Evolutionary conservation across 345 rosid species (phyloP), one percentile per base, ranked within the genome.

Genomic region (Arabidopsis suecica): DNA sequence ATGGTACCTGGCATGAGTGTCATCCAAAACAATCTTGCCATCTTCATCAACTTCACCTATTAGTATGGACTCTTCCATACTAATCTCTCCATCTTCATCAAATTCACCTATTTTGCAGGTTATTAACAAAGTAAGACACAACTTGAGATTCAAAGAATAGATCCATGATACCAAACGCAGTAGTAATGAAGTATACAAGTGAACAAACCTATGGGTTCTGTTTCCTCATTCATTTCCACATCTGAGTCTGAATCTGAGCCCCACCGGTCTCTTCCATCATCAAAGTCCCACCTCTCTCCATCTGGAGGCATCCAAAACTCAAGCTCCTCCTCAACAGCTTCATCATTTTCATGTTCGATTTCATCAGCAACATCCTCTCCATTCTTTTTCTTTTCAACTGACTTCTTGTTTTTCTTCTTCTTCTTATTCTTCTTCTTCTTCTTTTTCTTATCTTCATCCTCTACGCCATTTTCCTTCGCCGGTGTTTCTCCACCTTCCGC

Each of bases 291-390:
- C 47, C 96, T 90, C 3, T 87, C 88, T n/a, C 96, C 97, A 28
- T 20, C 81, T 0, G 95, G 91, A 30, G 98, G 98, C 80, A 91
- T 80, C 98, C 98, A 91, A 84, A 91, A 91, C 22, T 88, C 96
- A 63, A 41, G 81, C 54, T 86, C 94, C 73, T 85, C 97, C 9
- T 83, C 69, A 59, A 10, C 63, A 11, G 59, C 73, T 49, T 71
- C 78, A 66, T 7, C 77, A 50, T 72, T 72, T 71, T 23, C 69
- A 61, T 66, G 37, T 44, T 51, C 69, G 2, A 60, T 70, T 36
- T 53, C 81, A 67, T 51, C 70, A 60, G 4, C 12, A 16, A 13
- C 78, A 36, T 72, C 73, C 11, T 72, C 70, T 8, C 9, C 77
- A 33, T 33, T 25, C 28, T 23, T 28, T 40, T 77, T 68, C 50